Evolutionary conservation across 495 filamentous ascomycete genomes (phyloP).

Genomic region (Talaromyces borbonicus): DNA sequence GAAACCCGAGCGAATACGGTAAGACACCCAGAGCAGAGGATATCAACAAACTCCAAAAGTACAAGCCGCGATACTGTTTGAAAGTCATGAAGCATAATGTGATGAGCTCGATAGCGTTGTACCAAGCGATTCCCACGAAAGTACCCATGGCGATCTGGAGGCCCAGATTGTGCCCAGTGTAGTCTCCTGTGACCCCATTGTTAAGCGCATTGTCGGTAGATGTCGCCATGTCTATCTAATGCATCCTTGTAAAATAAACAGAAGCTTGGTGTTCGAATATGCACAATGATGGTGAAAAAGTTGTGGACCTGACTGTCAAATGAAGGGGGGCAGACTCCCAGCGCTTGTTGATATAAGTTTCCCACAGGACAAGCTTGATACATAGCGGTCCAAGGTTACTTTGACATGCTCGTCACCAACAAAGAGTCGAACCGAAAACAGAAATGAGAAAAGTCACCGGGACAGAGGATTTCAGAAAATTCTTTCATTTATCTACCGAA

Average conservation of each 20-base stretch:
- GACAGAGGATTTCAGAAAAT: too few relatives aligned
- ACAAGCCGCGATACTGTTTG: conserved; percentile 40
- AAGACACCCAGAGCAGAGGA: conserved; percentile 45
- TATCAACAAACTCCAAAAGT: conserved; percentile 49
- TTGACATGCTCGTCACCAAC: too few relatives aligned
- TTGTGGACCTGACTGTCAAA: too few relatives aligned
- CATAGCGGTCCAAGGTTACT: too few relatives aligned
- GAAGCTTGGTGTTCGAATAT: not conserved
- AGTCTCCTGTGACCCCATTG: conserved; percentile 35
- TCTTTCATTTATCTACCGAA: too few relatives aligned
- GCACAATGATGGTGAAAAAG: too few relatives aligned
- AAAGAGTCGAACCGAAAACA: too few relatives aligned
- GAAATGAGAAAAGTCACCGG: too few relatives aligned
- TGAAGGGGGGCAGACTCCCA: too few relatives aligned
- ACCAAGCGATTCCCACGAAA: conserved; percentile 43
- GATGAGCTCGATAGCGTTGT: conserved; percentile 46
- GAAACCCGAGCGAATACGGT: conserved; percentile 48
- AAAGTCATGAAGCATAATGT: conserved; percentile 48
- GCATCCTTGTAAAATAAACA: not conserved
- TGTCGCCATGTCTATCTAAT: conserved; percentile 6
- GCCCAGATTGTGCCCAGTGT: conserved; percentile 23
- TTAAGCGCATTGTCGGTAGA: conserved; percentile 19
- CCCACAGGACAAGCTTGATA: too few relatives aligned
- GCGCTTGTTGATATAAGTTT: too few relatives aligned
- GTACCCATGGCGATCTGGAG: conserved; percentile 43